Conservation (phyloP, 805 yeast genomes). For the Yamadazyma endophytica region DNA sequence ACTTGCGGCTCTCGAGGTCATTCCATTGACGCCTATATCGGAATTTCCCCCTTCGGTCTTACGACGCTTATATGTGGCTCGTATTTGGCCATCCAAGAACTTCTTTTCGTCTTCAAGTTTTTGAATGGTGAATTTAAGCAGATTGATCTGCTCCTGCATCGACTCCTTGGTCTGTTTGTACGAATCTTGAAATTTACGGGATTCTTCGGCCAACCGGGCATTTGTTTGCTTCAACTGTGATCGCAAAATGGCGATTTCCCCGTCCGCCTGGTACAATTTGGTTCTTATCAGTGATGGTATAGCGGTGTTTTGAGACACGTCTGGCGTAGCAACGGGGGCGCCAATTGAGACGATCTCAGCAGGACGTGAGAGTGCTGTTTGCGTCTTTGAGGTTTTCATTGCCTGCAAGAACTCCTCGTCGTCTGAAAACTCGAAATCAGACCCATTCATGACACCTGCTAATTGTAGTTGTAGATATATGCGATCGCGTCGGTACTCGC, state of each 20-base stretch:
- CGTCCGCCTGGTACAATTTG: constrained; percentile 45
- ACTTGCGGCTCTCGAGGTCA: no score
- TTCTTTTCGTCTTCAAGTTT: constrained; percentile 41
- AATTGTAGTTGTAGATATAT: no score
- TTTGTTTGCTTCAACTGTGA: constrained; percentile 53
- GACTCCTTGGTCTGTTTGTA: constrained; percentile 12
- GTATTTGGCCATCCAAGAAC: constrained; percentile 36
- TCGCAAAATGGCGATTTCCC: constrained; percentile 77
- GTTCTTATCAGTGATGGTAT: constrained; percentile 17
- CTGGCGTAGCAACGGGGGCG: neutral
- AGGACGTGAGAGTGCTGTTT: neutral
- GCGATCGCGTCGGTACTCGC: no score
- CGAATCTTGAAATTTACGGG: constrained; percentile 17
- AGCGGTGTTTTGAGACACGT: neutral
- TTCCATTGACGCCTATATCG: no score
- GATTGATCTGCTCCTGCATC: constrained; percentile 27
- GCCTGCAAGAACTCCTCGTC: constrained; percentile 11
- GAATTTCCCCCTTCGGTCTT: constrained; percentile 16
- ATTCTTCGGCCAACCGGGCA: constrained; percentile 35
- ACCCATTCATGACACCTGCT: constrained; percentile 4
- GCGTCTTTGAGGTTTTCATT: neutral
- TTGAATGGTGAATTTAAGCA: constrained; percentile 28
- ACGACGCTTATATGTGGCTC: constrained; percentile 18
- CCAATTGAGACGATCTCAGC: neutral
- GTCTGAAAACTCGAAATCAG: constrained; percentile 9